Percentiles rank a stretch among this genome's conserved stretches.
Conservation (phyloP, 1,284 basidiomycete species). For the Sanghuangporus weigelae region DNA sequence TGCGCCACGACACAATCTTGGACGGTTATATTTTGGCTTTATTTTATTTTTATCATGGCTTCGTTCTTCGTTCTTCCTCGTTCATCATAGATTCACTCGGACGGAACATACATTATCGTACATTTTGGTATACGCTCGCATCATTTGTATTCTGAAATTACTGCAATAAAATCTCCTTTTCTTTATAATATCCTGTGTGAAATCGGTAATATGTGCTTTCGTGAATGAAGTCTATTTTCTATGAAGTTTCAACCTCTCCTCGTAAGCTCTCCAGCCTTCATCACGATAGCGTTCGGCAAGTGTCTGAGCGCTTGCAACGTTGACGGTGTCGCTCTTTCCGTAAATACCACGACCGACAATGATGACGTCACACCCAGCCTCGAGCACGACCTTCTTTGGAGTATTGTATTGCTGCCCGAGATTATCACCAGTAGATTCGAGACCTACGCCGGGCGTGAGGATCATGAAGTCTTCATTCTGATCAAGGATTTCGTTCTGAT, state of each 20-base stretch:
- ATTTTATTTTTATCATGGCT: neutral
- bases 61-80: conserved; percentile 5
- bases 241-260: conserved; percentile 6
- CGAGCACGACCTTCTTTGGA: conserved; percentile 78
- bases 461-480: conserved; percentile 79
- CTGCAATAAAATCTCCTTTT: conserved; percentile 5
- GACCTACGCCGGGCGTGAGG: conserved; percentile 89
- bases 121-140: conserved; percentile 1
- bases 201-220: neutral
- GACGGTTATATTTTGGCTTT: neutral
- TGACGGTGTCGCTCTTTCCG: conserved; percentile 60
- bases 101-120: conserved; percentile 7
- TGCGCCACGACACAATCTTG: neutral
- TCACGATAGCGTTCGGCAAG: conserved; percentile 81
- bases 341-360: conserved; percentile 98
- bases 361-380: conserved; percentile 93
- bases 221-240: neutral
- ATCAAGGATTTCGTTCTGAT: conserved; percentile 26
- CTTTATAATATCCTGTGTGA: neutral
- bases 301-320: conserved; percentile 52
- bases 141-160: conserved; percentile 10
- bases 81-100: neutral
- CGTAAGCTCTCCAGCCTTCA: conserved; percentile 92
- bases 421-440: conserved; percentile 78
- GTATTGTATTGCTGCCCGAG: conserved; percentile 98